Evolutionary conservation across 1,284 basidiomycete species (phyloP).

Genomic region (Porodaedalea pini): DNA sequence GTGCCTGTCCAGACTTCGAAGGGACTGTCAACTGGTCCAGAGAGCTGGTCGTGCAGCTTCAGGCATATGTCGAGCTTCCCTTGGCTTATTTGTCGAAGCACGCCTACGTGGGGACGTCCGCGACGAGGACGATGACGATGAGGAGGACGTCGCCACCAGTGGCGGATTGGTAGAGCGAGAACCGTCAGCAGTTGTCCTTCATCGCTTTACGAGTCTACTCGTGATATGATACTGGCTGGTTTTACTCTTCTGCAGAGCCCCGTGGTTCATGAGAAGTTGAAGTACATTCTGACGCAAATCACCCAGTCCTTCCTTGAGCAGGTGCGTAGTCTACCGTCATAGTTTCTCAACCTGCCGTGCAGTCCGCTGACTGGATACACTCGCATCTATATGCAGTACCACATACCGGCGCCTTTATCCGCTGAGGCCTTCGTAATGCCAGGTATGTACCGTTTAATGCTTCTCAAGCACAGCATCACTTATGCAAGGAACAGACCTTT

Average conservation of each 20-base stretch:
- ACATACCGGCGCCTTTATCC: constrained; percentile 50
- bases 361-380: no score
- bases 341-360: no score
- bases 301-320: constrained; percentile 45
- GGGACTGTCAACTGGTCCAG: no score
- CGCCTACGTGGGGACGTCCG: constrained; percentile 48
- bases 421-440: constrained; percentile 60
- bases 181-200: constrained; percentile 29
- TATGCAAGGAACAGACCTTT: constrained; percentile 42
- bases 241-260: no score
- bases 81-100: constrained; percentile 42
- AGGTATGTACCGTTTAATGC: constrained; percentile 40
- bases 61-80: no score
- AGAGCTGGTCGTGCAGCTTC: no score
- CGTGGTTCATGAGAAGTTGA: constrained; percentile 44
- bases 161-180: no score
- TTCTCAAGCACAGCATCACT: not conserved
- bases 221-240: constrained; percentile 60
- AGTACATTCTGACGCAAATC: constrained; percentile 38
- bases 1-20: no score
- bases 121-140: constrained; percentile 25
- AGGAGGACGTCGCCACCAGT: constrained; percentile 24
- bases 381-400: no score
- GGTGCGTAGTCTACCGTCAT: no score
- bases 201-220: constrained; percentile 42